Evolutionary conservation across 2,329 filamentous ascomycete species (phyloP), one percentile per base, ranked within the genome.

Genomic region (Escovopsis weberi): DNA sequence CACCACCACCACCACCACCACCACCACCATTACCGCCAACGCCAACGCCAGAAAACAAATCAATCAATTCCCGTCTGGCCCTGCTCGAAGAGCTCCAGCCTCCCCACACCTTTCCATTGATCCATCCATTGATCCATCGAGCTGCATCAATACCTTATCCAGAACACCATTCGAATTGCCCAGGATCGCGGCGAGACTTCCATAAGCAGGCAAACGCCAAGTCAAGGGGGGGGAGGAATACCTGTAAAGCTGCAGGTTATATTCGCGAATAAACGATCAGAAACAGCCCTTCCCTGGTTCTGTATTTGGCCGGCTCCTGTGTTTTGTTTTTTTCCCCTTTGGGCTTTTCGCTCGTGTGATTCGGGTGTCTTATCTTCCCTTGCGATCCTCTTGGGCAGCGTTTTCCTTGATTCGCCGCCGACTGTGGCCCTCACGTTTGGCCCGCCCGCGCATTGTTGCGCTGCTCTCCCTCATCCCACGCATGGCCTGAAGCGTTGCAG

Each of bases 101-200:
- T 44, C 38, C 41, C 43, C 43, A 44, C 35, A 37, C 15, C 37
- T 26, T 19, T 26, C 11, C 26, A 15, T 15, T 15, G 15, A 15
- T 15, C 32, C n/a, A 33, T n/a, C 32, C 32, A 26, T 26, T n/a
- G 12, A 26, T 38, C 33, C 18, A 35, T 35, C 33, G 12, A 42
- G 32, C 19, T 33, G 18, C 19, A 33, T 33, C 28, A 15, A 30
- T 35, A 40, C 43, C 43, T 42, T 45, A 42, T 42, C 43, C 33
- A 38, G 6, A 7, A 12, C 33, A 35, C 38, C 34, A 23, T 33
- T 33, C 6, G 33, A 41, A 34, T 28, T 44, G 44, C 44, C 44
- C 41, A 38, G 43, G 28, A 39, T 41, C 41, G 41, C 44, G 41
- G 40, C 39, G 19, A 40, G 23, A 38, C 43, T 43, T 40, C 37